Evolutionary conservation across 192 early-diverging fungal genomes (phyloP), one percentile per base, ranked within the genome.

Genomic region (Coemansia sp.): DNA sequence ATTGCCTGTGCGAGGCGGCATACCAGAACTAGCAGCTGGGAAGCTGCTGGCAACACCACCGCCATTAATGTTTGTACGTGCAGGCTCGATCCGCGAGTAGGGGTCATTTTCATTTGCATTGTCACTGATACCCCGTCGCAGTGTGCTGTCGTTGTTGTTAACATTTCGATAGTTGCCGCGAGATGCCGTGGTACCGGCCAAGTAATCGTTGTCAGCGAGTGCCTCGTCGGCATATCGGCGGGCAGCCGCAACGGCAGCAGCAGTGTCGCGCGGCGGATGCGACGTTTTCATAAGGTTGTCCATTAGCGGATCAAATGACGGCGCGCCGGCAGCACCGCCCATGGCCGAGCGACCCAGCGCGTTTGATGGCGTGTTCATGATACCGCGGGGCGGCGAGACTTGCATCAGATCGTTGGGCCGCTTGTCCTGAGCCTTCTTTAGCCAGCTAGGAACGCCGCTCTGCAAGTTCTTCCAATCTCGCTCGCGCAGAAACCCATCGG

Each of bases 401-500:
- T 71, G 61, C 51, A 65, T 45, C 31, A 77, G 42, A 34, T 67
- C 58, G 53, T 20, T 42, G 31, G 27, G 60, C 13, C 46, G 56
- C 69, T 71, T 69, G 53, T 67, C 69, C 42, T 71, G 69, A 4
- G 62, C 39, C 11, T 45, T 61, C 41, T 58, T 66, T 32, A 77
- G 32, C 75, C 75, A 77, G 36, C 53, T 58, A 29, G 75, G 75
- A 29, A 56, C 66, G 4, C 22, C 20, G 45, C 56, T 58, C 31
- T 67, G 65, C 38, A 62, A 12, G 27, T 13, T 53, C 22, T 48
- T 63, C 75, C 75, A 77, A 66, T 64, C 53, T 4, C 75, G 61
- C 41, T 77, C 65, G 38, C 75, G 75, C 46, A 77, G 34, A 46
- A 77, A 68, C 17, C 70, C 75, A 58, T 62, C 61, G 12, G 66